phyloP scores from a whole-genome alignment of 352 stramenopile species.

The Phytophthora macrochlamydospora region DNA sequence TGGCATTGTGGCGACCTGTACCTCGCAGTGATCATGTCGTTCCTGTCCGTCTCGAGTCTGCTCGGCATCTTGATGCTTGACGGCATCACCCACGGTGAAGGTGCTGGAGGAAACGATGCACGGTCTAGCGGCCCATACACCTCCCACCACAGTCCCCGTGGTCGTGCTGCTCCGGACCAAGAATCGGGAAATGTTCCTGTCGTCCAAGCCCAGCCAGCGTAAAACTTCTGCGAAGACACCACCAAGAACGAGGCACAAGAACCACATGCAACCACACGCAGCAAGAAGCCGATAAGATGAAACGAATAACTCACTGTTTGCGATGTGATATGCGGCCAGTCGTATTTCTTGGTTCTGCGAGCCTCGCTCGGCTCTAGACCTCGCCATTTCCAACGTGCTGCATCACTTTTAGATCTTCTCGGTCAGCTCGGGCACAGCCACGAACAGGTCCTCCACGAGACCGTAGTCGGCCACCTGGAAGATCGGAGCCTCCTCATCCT shows the following conservation, averaged over 20 bases:
- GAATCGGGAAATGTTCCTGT: constrained; percentile 22
- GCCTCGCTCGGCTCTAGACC: constrained; percentile 19
- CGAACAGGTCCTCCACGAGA: constrained; percentile 98
- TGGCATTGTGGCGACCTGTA: constrained; percentile 55
- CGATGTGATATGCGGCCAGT: constrained; percentile 23
- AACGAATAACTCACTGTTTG: constrained; percentile 36
- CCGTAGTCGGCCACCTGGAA: constrained; percentile 99
- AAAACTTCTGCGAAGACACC: background rate
- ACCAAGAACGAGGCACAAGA: background rate
- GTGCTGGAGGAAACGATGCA: background rate
- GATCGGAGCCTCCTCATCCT: constrained; percentile 99
- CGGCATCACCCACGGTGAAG: constrained; percentile 27
- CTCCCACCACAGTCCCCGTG: constrained; percentile 11
- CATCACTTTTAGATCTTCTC: constrained; percentile 92
- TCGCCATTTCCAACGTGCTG: constrained; percentile 1
- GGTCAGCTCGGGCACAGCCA: constrained; percentile 96
- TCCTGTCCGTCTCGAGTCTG: constrained; percentile 57
- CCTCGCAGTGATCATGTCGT: constrained; percentile 55
- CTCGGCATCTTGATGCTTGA: constrained; percentile 50
- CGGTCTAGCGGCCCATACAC: constrained; percentile 3
- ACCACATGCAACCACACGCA: background rate
- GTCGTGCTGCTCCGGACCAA: background rate
- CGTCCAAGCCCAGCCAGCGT: constrained; percentile 16
- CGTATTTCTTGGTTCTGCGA: constrained; percentile 15
- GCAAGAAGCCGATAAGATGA: background rate